Conservation (phyloP, 2,329 filamentous ascomycete genomes). For the Leptographium procerum region DNA sequence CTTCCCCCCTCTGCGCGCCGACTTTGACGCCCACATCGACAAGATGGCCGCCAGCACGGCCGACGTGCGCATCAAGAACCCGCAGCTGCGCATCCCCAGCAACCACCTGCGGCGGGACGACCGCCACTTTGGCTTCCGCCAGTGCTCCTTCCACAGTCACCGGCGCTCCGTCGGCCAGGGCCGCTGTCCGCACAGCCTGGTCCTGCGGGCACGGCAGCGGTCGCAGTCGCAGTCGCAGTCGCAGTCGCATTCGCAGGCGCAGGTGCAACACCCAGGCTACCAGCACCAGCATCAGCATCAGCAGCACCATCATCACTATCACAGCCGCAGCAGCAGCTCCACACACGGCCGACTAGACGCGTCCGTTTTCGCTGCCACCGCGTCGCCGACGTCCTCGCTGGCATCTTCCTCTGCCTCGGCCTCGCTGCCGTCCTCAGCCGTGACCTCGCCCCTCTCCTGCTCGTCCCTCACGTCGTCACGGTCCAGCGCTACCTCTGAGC, state of each 20-base stretch:
- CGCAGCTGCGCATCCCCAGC: conserved; percentile 44
- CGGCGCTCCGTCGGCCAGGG: conserved; percentile 41
- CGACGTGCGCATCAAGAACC: conserved; percentile 46
- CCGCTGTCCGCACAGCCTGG: conserved; percentile 35
- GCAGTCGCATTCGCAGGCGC: no score
- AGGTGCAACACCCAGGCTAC: no score
- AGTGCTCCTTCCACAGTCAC: conserved; percentile 51
- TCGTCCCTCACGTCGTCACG: background rate
- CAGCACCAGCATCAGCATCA: no score
- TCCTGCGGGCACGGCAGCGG: background rate
- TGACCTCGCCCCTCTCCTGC: background rate
- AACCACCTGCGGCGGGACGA: conserved; percentile 45
- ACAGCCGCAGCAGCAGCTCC: background rate
- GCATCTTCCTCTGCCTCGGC: background rate
- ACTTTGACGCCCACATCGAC: conserved; percentile 39
- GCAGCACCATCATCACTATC: background rate
- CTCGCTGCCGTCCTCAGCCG: background rate
- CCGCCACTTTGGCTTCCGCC: conserved; percentile 47
- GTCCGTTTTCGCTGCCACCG: background rate
- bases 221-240: background rate
- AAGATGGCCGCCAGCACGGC: conserved; percentile 41
- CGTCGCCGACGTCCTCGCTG: background rate
- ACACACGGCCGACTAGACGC: background rate
- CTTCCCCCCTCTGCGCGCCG: conserved; percentile 34
- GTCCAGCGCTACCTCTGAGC: conserved; percentile 1